phyloP scores from a whole-genome alignment of 768 basidiomycete genomes.

The Dentipellis fragilis region DNA sequence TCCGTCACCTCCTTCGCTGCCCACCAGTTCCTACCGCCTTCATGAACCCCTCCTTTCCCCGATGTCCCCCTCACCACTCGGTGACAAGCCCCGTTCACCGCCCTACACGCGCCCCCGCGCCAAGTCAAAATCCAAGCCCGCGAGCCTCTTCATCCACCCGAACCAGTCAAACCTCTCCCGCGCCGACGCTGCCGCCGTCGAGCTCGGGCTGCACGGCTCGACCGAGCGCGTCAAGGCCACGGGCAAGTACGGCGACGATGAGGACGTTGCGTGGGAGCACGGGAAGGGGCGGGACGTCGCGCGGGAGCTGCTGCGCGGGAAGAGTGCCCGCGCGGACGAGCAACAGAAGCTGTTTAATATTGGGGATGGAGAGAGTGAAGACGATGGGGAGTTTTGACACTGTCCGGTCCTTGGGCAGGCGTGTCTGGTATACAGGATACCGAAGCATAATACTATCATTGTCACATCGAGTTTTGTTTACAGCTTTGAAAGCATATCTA shows the following conservation, averaged over 20 bases:
- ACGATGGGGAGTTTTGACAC: not conserved
- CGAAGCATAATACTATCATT: too few species aligned
- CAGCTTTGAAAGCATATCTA: too few species aligned
- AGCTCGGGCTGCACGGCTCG: conserved; percentile 40
- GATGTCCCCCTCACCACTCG: not conserved
- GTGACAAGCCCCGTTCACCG: not conserved
- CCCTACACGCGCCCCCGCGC: conserved; percentile 30
- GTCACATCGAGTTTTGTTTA: too few species aligned
- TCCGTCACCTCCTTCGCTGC: not conserved
- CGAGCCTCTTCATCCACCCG: conserved; percentile 52
- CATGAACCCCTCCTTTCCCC: conserved; percentile 2
- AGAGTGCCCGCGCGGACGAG: conserved; percentile 5
- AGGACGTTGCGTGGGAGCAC: conserved; percentile 33
- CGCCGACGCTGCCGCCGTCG: conserved; percentile 50
- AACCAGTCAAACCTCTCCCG: conserved; percentile 53
- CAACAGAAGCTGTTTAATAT: conserved; percentile 8
- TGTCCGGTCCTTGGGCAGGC: too few species aligned
- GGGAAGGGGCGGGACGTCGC: conserved; percentile 44
- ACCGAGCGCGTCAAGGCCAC: conserved; percentile 37
- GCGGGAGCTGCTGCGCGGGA: conserved; percentile 29
- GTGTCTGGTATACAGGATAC: too few species aligned
- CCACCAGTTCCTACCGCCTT: conserved; percentile 1
- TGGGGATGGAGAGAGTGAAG: conserved; percentile 9
- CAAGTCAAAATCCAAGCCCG: conserved; percentile 41
- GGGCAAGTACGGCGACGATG: conserved; percentile 23